These are phyloP conservation scores for Amanita inopinata DNA, from an alignment of 768 basidiomycete genomes.

Conservation along the genomic window DNA sequence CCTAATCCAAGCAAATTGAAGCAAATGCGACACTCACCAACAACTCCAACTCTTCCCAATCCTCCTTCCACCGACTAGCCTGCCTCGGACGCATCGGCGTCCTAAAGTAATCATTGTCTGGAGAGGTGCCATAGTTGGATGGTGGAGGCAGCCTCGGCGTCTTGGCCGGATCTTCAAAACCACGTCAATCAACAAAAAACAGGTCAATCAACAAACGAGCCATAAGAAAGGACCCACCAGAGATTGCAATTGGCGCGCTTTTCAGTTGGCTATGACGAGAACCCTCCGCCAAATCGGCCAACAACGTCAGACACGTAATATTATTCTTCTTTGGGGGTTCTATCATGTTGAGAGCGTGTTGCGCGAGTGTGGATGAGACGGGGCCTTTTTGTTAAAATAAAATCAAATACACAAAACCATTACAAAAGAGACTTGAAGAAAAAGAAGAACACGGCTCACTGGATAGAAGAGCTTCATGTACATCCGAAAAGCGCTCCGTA, in stretches of 20 bases:
- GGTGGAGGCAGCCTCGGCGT: slow-evolving; percentile 45
- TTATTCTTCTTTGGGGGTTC: slow-evolving; percentile 45
- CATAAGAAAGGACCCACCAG: slow-evolving; percentile 14
- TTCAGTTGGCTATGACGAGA: slow-evolving; percentile 17
- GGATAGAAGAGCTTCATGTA: slow-evolving; percentile 45
- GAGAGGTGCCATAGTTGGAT: slow-evolving; percentile 36
- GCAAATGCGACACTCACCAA: slow-evolving; percentile 34
- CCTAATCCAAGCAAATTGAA: background rate
- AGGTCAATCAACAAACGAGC: background rate
- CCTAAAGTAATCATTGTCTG: slow-evolving; percentile 58
- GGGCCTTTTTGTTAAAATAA: background rate
- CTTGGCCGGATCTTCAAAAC: slow-evolving; percentile 12
- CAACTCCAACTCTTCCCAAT: slow-evolving; percentile 89
- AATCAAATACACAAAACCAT: background rate
- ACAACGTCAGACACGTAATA: slow-evolving; percentile 45
- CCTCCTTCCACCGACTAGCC: slow-evolving; percentile 80
- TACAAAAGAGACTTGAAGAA: background rate
- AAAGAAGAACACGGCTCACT: slow-evolving; percentile 35
- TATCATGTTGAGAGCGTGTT: slow-evolving; percentile 51
- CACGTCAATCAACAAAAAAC: background rate
- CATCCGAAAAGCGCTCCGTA: slow-evolving; percentile 41
- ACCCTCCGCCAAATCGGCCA: slow-evolving; percentile 45
- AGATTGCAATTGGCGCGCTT: slow-evolving; percentile 19
- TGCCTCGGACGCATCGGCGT: slow-evolving; percentile 35
- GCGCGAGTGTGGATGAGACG: slow-evolving; percentile 33